Base-by-base conservation (phyloP, 305 asterid genomes). In the Plantago coronopus region DNA sequence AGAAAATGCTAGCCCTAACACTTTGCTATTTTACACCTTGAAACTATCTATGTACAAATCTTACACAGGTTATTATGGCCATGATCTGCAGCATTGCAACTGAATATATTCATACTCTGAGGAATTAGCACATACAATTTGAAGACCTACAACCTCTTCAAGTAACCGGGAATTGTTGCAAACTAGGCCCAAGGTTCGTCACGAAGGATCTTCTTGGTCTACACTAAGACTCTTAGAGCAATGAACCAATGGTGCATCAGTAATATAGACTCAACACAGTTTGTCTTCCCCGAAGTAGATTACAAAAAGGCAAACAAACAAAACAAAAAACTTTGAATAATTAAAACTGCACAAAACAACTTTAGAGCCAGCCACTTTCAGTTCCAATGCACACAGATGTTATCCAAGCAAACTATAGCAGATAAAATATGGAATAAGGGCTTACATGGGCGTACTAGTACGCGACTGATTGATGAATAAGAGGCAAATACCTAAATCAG, bases 281-380 rank as follows among this genome's bases (percentile, higher is more conserved):
- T 7, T 0, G 1, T 7, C 7, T 7, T 7, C 3, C 38, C 38
- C 3, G 9, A 25, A 25, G 29, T 25, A 25, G 29, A 25, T 25
- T 25, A 25, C 29, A 25, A 25, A n/a, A 25, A 25, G 29, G 29
- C 5, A 25, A 25, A 25, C 29, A 25, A 25, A 25, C n/a, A n/a
- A 25, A 25, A 25, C 29, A 25, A 25, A 25, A 5, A 25, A 5
- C n/a, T n/a, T n/a, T n/a, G n/a, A n/a, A n/a, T n/a, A n/a, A n/a
- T n/a, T 0, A 13, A 22, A 22, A 22, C 11, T 23, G 4, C 38
- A 50, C 40, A 23, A 10, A 13, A 14, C 37, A 4, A 22, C 38
- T 22, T 51, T 38, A 25, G 23, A 51, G 19, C 57, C 18, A 51
- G 19, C 57, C 18, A 23, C 29, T 51, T 51, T 51, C 57, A 23